Conservation (phyloP, 495 filamentous ascomycete species). For the Darksidea phi region DNA sequence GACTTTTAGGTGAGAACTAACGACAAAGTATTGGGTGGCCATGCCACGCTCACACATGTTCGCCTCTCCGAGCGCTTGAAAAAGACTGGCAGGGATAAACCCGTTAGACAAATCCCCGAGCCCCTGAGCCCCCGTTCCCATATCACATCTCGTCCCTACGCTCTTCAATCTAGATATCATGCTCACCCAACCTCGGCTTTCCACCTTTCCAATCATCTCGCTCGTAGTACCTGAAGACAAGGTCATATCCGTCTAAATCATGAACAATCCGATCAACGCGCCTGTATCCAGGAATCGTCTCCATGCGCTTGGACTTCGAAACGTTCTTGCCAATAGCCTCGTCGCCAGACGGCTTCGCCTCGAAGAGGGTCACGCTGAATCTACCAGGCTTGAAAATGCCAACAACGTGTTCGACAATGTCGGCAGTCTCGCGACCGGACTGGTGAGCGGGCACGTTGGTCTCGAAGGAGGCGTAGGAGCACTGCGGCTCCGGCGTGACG, state of each 20-base stretch:
- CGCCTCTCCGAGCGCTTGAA: no score
- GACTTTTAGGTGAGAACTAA: no score
- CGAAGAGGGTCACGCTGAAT: slow-evolving; percentile 96
- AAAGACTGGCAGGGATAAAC: no score
- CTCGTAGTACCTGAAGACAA: slow-evolving; percentile 96
- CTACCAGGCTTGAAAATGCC: slow-evolving; percentile 92
- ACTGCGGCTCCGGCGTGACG: slow-evolving; percentile 95
- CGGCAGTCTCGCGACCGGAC: slow-evolving; percentile 81
- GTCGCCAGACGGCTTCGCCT: slow-evolving; percentile 65
- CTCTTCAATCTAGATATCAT: slow-evolving; percentile 32
- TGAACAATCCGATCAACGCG: slow-evolving; percentile 94
- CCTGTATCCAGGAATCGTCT: slow-evolving; percentile 80
- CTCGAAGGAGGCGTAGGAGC: slow-evolving; percentile 99
- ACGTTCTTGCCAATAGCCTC: slow-evolving; percentile 43
- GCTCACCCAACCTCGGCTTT: slow-evolving; percentile 69
- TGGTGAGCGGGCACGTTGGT: slow-evolving; percentile 95
- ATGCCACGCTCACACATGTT: no score
- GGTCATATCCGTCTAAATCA: slow-evolving; percentile 94
- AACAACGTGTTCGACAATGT: slow-evolving; percentile 90
- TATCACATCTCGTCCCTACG: background rate
- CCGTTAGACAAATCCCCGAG: no score
- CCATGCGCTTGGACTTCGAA: slow-evolving; percentile 68
- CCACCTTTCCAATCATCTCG: slow-evolving; percentile 86
- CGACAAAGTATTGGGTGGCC: no score
- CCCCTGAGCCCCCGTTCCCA: no score